phyloP scores from a whole-genome alignment of 2,329 filamentous ascomycete species.

The Xylaria sp. region DNA sequence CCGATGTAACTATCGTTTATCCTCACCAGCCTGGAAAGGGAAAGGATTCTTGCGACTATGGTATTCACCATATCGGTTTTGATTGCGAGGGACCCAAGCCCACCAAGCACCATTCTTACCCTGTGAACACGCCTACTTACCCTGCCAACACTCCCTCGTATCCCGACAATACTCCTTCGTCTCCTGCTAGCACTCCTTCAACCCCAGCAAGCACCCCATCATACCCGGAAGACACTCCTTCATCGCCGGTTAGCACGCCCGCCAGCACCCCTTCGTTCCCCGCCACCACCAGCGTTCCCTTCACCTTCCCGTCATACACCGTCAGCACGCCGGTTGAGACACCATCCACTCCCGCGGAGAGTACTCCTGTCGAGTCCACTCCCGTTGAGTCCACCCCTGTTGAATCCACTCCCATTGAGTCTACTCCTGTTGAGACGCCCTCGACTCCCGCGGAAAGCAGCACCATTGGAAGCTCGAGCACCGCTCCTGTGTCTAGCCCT shows the following conservation, averaged over 20 bases:
- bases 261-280: background rate
- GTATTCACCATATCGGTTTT: slow-evolving; percentile 76
- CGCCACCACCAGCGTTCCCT: background rate
- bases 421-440: slow-evolving; percentile 13
- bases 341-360: slow-evolving; percentile 13
- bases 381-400: slow-evolving; percentile 1
- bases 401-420: slow-evolving; percentile 17
- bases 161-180: slow-evolving; percentile 28
- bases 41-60: slow-evolving; percentile 69
- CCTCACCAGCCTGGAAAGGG: slow-evolving; percentile 62
- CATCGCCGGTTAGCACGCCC: slow-evolving; percentile 7
- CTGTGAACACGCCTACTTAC: slow-evolving; percentile 29
- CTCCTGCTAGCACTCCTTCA: slow-evolving; percentile 33
- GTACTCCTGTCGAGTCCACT: slow-evolving; percentile 13
- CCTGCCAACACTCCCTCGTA: slow-evolving; percentile 34
- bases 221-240: slow-evolving; percentile 25
- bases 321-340: background rate
- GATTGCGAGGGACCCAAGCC: slow-evolving; percentile 62
- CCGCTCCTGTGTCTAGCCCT: slow-evolving; percentile 10
- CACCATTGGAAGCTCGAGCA: slow-evolving; percentile 14
- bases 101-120: slow-evolving; percentile 38
- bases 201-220: slow-evolving; percentile 28
- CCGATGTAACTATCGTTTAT: slow-evolving; percentile 74
- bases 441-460: slow-evolving; percentile 17
- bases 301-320: slow-evolving; percentile 9